Conservation (phyloP, 2,329 filamentous ascomycete genomes). For the Botrytis fragariae region DNA sequence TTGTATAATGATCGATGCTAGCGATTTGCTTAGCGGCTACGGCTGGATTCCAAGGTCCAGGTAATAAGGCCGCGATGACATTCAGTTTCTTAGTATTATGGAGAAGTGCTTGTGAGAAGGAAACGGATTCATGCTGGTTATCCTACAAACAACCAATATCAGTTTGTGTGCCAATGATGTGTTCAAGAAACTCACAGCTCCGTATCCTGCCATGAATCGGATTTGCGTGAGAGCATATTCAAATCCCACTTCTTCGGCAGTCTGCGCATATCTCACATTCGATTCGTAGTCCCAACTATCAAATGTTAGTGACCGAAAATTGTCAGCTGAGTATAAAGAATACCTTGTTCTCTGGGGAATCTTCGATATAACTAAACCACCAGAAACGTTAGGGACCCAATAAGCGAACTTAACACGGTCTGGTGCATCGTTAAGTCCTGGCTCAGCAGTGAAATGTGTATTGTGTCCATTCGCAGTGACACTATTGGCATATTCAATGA, state of each 20-base stretch:
- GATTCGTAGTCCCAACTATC: constrained; percentile 47
- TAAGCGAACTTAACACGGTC: constrained; percentile 49
- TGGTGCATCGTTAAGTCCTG: constrained; percentile 45
- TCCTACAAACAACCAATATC: constrained; percentile 23
- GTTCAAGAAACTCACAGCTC: constrained; percentile 37
- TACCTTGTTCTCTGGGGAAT: constrained; percentile 47
- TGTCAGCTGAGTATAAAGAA: background rate
- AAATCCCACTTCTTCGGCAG: constrained; percentile 49
- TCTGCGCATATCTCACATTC: constrained; percentile 49
- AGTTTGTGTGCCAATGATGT: background rate
- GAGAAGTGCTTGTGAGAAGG: constrained; percentile 50
- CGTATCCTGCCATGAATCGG: constrained; percentile 52
- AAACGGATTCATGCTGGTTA: constrained; percentile 52
- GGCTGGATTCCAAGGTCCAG: constrained; percentile 51
- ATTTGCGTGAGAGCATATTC: constrained; percentile 53
- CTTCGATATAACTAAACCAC: constrained; percentile 52
- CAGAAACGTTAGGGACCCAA: constrained; percentile 55
- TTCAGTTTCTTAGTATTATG: constrained; percentile 48
- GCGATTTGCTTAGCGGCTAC: constrained; percentile 54
- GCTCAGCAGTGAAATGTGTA: constrained; percentile 30
- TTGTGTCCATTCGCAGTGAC: constrained; percentile 16
- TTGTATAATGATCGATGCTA: constrained; percentile 51
- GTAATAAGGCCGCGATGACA: constrained; percentile 51
- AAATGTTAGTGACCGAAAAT: background rate
- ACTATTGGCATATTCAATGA: constrained; percentile 7